Base-by-base conservation (phyloP, 306 rosid species). In the Ceratonia siliqua region DNA sequence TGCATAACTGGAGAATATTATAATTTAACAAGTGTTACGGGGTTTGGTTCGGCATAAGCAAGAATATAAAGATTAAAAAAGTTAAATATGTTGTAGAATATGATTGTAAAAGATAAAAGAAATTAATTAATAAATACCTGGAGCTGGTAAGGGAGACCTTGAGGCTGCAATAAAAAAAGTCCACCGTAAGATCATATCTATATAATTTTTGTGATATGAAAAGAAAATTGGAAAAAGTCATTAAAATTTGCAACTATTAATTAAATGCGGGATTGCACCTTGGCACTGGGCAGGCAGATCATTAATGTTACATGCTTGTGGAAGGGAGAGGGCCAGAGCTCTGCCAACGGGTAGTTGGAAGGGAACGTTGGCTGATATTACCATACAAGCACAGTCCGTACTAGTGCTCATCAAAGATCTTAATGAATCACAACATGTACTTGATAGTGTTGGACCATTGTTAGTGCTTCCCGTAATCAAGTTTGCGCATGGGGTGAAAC, bases 401-500 rank as follows among this genome's bases (percentile, higher is more conserved):
- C 73, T 76, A 1, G 77, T 76, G 53, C 42, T 75, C 73, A 72
- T 73, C 64, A 91, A 52, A 28, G 89, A 61, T 68, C 84, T 82
- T 0, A 92, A 49, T 5, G 96, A 39, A 36, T 65, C 69, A 78
- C 99, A 94, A 17, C 96, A 92, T 0, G 73, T 72, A 8, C 57
- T n/a, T 55, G 85, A 52, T 53, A 89, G 90, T 14, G 55, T 6
- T 28, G 74, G 14, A 41, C 92, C 91, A 46, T 81, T 91, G 43
- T 70, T 81, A 75, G 71, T 87, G 64, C 98, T 91, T 70, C 96
- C 96, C 24, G 97, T 94, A 3, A 94, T 78, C 13, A 33, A 70
- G n/a, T 87, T 91, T 33, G 87, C 75, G 75, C 99, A 94, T 33
- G 96, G 97, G 39, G 96, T 88, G 86, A 94, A 80, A 73, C 63